phyloP scores from a whole-genome alignment of 345 rosid genomes.

The Cardiospermum halicacabum region DNA sequence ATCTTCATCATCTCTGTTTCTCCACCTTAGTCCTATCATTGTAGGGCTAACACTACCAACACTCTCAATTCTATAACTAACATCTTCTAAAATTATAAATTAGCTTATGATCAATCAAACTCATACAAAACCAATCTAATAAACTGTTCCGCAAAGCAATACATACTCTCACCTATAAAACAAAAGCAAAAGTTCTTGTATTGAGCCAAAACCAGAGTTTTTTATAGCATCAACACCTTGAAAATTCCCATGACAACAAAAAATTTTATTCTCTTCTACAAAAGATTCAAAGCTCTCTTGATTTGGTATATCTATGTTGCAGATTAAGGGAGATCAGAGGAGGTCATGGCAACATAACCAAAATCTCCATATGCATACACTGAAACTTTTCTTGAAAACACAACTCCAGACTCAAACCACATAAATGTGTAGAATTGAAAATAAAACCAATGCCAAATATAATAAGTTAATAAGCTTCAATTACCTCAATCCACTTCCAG shows the following conservation, averaged over 20 bases:
- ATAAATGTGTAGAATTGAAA: slow-evolving; percentile 15
- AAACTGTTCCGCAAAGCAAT: slow-evolving; percentile 65
- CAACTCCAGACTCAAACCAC: slow-evolving; percentile 29
- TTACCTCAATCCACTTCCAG: neutral
- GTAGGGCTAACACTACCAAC: slow-evolving; percentile 57
- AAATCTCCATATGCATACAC: slow-evolving; percentile 26
- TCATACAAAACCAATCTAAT: slow-evolving; percentile 71
- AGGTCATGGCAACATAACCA: slow-evolving; percentile 70
- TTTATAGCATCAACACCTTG: slow-evolving; percentile 63
- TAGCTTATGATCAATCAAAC: slow-evolving; percentile 50
- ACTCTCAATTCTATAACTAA: slow-evolving; percentile 66
- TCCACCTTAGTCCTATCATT: slow-evolving; percentile 51
- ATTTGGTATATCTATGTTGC: slow-evolving; percentile 35
- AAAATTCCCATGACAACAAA: slow-evolving; percentile 73
- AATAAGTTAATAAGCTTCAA: too few relatives aligned
- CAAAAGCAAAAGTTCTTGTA: slow-evolving; percentile 30
- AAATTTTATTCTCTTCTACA: slow-evolving; percentile 73
- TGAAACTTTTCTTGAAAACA: neutral
- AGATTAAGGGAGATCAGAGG: slow-evolving; percentile 53
- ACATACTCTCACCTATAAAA: slow-evolving; percentile 59
- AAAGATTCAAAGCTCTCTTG: slow-evolving; percentile 78
- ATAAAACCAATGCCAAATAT: too few relatives aligned
- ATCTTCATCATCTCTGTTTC: slow-evolving; percentile 44
- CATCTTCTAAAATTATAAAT: slow-evolving; percentile 34
- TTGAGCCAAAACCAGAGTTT: slow-evolving; percentile 38